These are phyloP conservation scores for Alternaria burnsii DNA, from an alignment of 2,329 filamentous ascomycete genomes.

Conservation along the genomic window DNA sequence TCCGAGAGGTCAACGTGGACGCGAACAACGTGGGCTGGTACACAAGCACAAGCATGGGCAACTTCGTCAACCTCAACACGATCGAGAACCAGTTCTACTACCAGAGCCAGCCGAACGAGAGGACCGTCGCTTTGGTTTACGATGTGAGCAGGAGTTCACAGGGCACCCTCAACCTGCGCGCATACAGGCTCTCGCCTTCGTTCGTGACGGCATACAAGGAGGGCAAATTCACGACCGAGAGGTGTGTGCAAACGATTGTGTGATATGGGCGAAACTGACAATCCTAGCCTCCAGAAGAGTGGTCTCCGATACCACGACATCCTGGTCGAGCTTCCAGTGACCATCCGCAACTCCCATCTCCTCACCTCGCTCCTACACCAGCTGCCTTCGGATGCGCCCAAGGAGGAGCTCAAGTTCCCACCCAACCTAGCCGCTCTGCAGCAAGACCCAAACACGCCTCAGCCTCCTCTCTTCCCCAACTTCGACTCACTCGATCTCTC, in stretches of 20 bases:
- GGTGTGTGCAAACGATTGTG: conserved; percentile 66
- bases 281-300: conserved; percentile 84
- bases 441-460: conserved; percentile 66
- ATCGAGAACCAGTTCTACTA: conserved; percentile 99
- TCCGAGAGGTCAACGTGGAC: conserved; percentile 97
- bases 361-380: conserved; percentile 96
- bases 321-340: conserved; percentile 86
- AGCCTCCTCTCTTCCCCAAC: conserved; percentile 80
- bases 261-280: conserved; percentile 19
- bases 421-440: conserved; percentile 80
- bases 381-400: conserved; percentile 73
- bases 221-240: conserved; percentile 96
- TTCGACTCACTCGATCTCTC: conserved; percentile 89
- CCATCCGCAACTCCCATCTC: conserved; percentile 96
- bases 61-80: conserved; percentile 93
- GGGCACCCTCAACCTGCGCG: conserved; percentile 86
- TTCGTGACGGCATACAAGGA: conserved; percentile 96
- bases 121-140: conserved; percentile 88
- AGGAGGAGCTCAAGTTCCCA: conserved; percentile 76
- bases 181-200: conserved; percentile 84
- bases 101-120: conserved; percentile 89
- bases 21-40: conserved; percentile 99
- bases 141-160: conserved; percentile 95
- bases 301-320: conserved; percentile 95
- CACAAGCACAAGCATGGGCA: conserved; percentile 97